A percentile compares a stretch with the other conserved stretches of the same genome.
Conservation (phyloP, 495 filamentous ascomycete species). For the Penicillium bialowiezense region DNA sequence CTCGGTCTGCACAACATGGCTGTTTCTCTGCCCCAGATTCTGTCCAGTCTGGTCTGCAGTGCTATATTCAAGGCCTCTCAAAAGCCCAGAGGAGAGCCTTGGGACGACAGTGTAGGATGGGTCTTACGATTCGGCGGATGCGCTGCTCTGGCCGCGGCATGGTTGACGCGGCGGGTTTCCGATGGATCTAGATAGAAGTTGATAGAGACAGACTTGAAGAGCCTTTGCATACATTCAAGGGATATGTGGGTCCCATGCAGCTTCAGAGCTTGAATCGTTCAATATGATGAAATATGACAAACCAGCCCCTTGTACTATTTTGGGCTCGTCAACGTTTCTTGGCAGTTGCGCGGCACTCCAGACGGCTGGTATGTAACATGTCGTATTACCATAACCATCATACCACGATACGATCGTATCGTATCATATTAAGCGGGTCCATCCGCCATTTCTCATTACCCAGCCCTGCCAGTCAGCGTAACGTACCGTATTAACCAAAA, state of each 20-base stretch:
- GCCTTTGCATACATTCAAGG: too few species aligned
- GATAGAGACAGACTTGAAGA: background rate
- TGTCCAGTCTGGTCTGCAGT: conserved; percentile 78
- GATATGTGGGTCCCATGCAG: background rate
- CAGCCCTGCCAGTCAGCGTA: background rate
- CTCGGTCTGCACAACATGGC: conserved; percentile 92
- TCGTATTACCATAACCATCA: conserved; percentile 3
- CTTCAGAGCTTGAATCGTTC: background rate
- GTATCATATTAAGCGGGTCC: background rate
- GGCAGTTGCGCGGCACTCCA: conserved; percentile 15
- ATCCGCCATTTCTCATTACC: background rate
- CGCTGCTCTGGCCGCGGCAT: conserved; percentile 74
- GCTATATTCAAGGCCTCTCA: conserved; percentile 78
- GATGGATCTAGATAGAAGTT: conserved; percentile 28
- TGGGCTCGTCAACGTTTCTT: conserved; percentile 10
- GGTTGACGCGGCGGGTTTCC: conserved; percentile 48
- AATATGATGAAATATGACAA: too few species aligned
- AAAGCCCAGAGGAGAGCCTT: conserved; percentile 75
- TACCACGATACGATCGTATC: background rate
- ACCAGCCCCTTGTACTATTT: background rate
- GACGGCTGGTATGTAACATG: conserved; percentile 20
- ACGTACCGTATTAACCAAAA: conserved; percentile 2
- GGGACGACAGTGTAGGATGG: conserved; percentile 83
- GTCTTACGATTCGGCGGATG: conserved; percentile 78
- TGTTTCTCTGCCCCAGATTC: conserved; percentile 80